Evolutionary conservation across 306 rosid genomes (phyloP).

Genomic region (Acmispon strigosus): DNA sequence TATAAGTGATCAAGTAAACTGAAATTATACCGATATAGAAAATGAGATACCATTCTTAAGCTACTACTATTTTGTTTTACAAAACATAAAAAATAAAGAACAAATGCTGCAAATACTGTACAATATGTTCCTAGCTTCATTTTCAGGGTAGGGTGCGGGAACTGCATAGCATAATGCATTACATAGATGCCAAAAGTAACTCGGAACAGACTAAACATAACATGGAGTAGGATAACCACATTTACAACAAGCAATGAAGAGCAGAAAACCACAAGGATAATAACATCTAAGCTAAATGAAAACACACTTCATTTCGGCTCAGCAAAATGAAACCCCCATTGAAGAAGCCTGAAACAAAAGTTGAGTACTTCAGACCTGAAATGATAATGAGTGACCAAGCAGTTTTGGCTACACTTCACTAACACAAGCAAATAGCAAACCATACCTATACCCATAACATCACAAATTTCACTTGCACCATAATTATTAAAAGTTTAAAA

Average conservation of each 20-base stretch:
- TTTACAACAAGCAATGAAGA: background rate
- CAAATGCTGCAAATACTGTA: background rate
- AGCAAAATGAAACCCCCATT: background rate
- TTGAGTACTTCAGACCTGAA: background rate
- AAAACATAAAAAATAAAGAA: background rate
- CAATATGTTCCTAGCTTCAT: background rate
- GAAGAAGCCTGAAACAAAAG: background rate
- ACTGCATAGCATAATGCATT: constrained; percentile 4
- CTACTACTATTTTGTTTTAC: background rate
- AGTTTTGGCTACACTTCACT: background rate
- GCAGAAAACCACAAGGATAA: background rate
- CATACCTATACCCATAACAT: background rate
- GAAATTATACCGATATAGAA: background rate
- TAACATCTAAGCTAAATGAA: background rate
- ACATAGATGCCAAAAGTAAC: background rate
- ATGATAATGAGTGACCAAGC: background rate
- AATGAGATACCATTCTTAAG: background rate
- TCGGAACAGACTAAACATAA: background rate
- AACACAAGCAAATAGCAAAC: background rate
- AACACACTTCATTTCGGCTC: background rate
- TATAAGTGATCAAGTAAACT: background rate
- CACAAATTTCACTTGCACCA: background rate
- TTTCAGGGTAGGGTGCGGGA: background rate
- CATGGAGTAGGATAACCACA: background rate
- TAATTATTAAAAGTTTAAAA: background rate